These are phyloP conservation scores for Triangularia verruculosa DNA, from an alignment of 2,329 filamentous ascomycete species.

Conservation along the genomic window DNA sequence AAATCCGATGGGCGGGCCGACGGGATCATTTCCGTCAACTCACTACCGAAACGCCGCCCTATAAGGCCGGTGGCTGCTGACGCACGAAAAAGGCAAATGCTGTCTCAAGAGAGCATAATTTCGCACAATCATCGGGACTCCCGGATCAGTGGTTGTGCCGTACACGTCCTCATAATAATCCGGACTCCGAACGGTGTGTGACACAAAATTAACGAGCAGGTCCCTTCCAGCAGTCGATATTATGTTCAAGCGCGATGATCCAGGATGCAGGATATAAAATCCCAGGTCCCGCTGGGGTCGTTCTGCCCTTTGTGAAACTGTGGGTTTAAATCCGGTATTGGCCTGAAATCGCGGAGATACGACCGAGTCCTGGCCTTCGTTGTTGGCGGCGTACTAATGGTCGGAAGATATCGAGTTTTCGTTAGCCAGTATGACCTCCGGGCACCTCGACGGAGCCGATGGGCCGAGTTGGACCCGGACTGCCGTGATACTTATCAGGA, in stretches of 20 bases:
- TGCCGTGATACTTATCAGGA: background rate
- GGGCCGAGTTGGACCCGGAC: background rate
- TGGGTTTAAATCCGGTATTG: background rate
- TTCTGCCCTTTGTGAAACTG: background rate
- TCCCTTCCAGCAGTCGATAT: background rate
- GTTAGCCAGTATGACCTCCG: background rate
- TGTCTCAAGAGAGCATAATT: background rate
- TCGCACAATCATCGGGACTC: background rate
- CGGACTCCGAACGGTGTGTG: background rate
- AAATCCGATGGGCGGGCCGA: slow-evolving; percentile 13
- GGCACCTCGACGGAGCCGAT: background rate
- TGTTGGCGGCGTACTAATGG: background rate
- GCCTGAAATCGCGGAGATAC: background rate
- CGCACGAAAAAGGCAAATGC: background rate
- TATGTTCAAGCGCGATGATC: background rate
- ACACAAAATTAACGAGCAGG: background rate
- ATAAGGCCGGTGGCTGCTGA: slow-evolving; percentile 17
- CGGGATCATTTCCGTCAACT: slow-evolving; percentile 19
- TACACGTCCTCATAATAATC: background rate
- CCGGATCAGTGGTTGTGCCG: background rate
- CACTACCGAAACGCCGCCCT: slow-evolving; percentile 4
- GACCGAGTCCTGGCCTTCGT: background rate
- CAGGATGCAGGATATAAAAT: background rate
- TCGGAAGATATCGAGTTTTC: background rate
- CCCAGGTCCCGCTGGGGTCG: background rate